Percentiles rank a stretch among this genome's conserved stretches.
Evolutionary conservation across 2,329 filamentous ascomycete genomes (phyloP).

Genomic region (Ascomycota sp.): DNA sequence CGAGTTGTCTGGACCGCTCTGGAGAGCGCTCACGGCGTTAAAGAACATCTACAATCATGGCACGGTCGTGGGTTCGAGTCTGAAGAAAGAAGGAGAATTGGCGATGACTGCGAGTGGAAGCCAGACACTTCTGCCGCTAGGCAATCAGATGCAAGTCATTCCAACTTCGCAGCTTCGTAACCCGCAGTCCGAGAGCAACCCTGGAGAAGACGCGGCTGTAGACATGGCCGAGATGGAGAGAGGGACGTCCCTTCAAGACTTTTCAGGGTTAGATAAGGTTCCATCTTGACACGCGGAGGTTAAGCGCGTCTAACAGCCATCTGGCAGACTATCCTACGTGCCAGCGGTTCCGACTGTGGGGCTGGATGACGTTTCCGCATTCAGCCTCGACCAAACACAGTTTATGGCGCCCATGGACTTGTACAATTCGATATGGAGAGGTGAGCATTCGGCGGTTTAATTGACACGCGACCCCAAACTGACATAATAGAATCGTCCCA

Average conservation of each 20-base stretch:
- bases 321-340: no score
- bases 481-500: constrained; percentile 30
- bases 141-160: constrained; percentile 6
- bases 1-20: constrained; percentile 40
- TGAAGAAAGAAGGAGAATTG: constrained; percentile 27
- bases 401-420: constrained; percentile 48
- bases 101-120: constrained; percentile 24
- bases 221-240: constrained; percentile 48
- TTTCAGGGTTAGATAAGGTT: constrained; percentile 14
- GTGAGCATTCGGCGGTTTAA: constrained; percentile 16
- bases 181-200: constrained; percentile 18
- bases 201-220: constrained; percentile 40
- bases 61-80: constrained; percentile 27
- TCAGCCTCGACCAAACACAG: constrained; percentile 34
- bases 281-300: constrained; percentile 3
- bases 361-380: constrained; percentile 23
- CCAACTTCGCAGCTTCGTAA: constrained; percentile 9
- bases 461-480: constrained; percentile 1
- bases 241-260: constrained; percentile 26
- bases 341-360: constrained; percentile 7
- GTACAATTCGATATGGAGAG: constrained; percentile 49
- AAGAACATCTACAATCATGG: constrained; percentile 49
- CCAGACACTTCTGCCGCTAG: constrained; percentile 18
- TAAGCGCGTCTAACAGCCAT: no score
- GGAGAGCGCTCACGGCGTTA: constrained; percentile 37